Evolutionary conservation across 371 early-diverging fungal species (phyloP), one percentile per base, ranked within the genome.

Genomic region (Furculomyces boomerangus): DNA sequence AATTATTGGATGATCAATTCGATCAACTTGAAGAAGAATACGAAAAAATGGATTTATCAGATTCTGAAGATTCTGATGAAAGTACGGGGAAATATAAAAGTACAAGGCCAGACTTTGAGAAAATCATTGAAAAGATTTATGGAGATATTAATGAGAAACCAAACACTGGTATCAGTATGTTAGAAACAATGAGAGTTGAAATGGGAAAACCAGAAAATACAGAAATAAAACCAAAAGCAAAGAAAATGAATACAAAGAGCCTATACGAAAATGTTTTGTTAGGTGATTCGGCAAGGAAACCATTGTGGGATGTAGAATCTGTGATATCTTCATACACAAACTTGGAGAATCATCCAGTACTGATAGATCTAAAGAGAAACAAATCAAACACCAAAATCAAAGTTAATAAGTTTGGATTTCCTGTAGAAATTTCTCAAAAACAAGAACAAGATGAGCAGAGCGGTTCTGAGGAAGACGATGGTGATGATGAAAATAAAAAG

Each of bases 1-100:
- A 84, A 3, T 68, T 88, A 25, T 63, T 95, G 50, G 96, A 95
- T 71, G 91, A 92, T 57, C 84, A 84, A 52, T 95, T 92, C 67
- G 96, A 95, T 60, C 72, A 77, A 63, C 27, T 58, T 29, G 64
- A 73, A 54, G 63, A 59, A 7, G 50, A 60, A 53, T 71, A 66
- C 61, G 46, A 29, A 3, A 40, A 22, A 8, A 37, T 26, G 26
- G 24, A 69, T 37, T 84, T 86, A 58, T 86, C 89, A 54, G 64
- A 1, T 13, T 45, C 45, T 24, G 45, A 45, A 7, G 84, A 84
- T 18, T 75, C 76, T 22, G 78, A 80, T 14, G 71, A 68, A 1
- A 59, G 61, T 49, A 56, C 45, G 66, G 60, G 5, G 73, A 66
- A 22, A 60, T 59, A 71, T 63, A 37, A 55, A 30, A 59, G 62